Evolutionary conservation across 2,329 filamentous ascomycete species (phyloP).

Genomic region (Acrocalymma vagum): DNA sequence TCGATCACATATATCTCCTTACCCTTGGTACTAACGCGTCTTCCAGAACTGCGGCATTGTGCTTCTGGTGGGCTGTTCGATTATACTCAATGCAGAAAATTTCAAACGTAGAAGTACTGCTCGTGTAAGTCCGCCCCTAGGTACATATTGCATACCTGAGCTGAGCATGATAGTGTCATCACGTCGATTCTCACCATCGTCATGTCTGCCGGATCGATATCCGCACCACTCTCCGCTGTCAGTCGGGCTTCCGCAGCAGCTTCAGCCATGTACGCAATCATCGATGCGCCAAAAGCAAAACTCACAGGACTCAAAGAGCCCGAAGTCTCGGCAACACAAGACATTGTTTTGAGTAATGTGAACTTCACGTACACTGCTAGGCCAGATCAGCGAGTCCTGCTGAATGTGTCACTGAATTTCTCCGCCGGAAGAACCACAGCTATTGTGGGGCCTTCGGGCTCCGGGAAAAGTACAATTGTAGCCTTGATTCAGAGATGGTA

Average conservation of each 20-base stretch:
- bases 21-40: too few relatives aligned
- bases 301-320: conserved; percentile 17
- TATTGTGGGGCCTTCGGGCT: conserved; percentile 89
- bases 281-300: conserved; percentile 30
- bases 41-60: conserved; percentile 29
- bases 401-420: conserved; percentile 77
- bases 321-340: conserved; percentile 16
- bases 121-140: conserved; percentile 20
- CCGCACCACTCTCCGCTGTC: conserved; percentile 25
- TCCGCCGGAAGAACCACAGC: conserved; percentile 93
- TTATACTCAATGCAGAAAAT: conserved; percentile 23
- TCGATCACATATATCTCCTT: background rate
- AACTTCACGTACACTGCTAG: conserved; percentile 50
- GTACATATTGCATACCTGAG: background rate
- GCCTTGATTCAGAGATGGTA: conserved; percentile 92
- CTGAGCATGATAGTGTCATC: conserved; percentile 24
- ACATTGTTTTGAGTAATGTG: conserved; percentile 33
- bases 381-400: conserved; percentile 86
- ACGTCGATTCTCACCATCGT: conserved; percentile 34
- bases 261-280: conserved; percentile 29
- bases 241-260: conserved; percentile 27
- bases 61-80: conserved; percentile 35
- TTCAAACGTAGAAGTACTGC: conserved; percentile 21
- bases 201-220: conserved; percentile 19
- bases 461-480: conserved; percentile 91